These are phyloP conservation scores for Naegleria fowleri DNA, from an alignment of 208 protist species.

Conservation along the genomic window DNA sequence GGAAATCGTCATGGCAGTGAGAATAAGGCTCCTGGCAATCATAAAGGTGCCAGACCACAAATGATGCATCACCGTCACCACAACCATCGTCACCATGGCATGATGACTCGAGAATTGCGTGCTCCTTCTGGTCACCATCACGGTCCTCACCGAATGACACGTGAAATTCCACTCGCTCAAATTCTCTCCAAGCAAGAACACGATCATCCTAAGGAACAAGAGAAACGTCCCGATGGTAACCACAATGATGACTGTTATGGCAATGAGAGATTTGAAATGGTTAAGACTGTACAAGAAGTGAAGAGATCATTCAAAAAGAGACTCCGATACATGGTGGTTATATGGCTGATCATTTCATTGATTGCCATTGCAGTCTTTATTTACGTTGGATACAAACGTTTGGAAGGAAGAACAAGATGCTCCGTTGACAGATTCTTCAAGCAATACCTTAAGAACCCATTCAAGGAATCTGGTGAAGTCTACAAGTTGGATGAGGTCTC, in stretches of 20 bases:
- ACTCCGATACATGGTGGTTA: not conserved
- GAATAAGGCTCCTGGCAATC: too few relatives aligned
- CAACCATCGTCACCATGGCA: not conserved
- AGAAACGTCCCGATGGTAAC: not conserved
- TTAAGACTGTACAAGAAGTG: not conserved
- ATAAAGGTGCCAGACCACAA: too few relatives aligned
- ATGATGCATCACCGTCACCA: not conserved
- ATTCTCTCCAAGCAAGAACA: not conserved
- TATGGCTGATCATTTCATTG: not conserved
- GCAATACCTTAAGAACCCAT: not conserved
- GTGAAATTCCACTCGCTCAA: too few relatives aligned
- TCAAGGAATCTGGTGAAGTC: not conserved
- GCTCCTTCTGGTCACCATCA: too few relatives aligned
- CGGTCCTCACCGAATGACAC: too few relatives aligned
- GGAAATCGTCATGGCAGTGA: not conserved
- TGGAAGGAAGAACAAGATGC: not conserved
- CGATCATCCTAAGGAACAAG: not conserved
- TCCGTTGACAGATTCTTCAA: not conserved
- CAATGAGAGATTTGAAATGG: not conserved
- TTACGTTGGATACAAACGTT: not conserved
- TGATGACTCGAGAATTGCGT: not conserved
- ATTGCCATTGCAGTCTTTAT: not conserved
- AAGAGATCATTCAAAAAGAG: not conserved
- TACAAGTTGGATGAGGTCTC: not conserved
- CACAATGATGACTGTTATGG: not conserved